These are phyloP conservation scores for Babesia bigemina DNA, from an alignment of 169 alveolate genomes.

Conservation along the genomic window DNA sequence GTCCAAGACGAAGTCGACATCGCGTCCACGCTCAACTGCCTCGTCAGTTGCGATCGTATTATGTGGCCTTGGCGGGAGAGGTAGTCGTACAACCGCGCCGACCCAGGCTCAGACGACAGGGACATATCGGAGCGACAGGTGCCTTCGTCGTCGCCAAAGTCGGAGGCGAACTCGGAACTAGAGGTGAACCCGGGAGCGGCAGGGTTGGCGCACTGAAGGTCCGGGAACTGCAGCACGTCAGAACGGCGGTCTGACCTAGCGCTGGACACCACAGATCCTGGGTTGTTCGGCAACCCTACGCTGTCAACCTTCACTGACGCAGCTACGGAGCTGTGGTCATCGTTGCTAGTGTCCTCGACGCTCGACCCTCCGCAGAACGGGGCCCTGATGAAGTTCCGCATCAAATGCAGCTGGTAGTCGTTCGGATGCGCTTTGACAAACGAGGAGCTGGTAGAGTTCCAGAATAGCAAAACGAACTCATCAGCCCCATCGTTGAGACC, in stretches of 20 bases:
- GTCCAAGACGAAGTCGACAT: conserved; percentile 31
- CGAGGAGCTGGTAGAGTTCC: conserved; percentile 58
- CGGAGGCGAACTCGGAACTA: neutral
- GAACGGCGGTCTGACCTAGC: conserved; percentile 1
- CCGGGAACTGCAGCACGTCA: neutral
- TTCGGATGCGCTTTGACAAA: conserved; percentile 48
- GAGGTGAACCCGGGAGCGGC: conserved; percentile 13
- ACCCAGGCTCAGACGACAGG: neutral
- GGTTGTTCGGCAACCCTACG: neutral
- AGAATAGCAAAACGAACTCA: conserved; percentile 52
- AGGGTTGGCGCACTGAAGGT: neutral
- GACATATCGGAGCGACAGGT: conserved; percentile 15
- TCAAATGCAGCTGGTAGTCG: conserved; percentile 56
- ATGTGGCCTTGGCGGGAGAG: conserved; percentile 42
- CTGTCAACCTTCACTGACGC: neutral
- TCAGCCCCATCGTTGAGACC: conserved; percentile 7
- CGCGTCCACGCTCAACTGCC: conserved; percentile 25
- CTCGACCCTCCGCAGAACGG: conserved; percentile 12
- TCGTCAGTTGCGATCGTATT: conserved; percentile 35
- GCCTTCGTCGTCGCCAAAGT: conserved; percentile 1
- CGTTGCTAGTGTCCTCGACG: neutral
- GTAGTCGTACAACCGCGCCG: conserved; percentile 36
- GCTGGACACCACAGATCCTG: neutral
- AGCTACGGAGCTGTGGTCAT: neutral
- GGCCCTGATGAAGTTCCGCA: conserved; percentile 36